A percentile compares a stretch with the other conserved stretches of the same genome.
Evolutionary conservation across 306 rosid species (phyloP).

Genomic region (Pyrus communis): DNA sequence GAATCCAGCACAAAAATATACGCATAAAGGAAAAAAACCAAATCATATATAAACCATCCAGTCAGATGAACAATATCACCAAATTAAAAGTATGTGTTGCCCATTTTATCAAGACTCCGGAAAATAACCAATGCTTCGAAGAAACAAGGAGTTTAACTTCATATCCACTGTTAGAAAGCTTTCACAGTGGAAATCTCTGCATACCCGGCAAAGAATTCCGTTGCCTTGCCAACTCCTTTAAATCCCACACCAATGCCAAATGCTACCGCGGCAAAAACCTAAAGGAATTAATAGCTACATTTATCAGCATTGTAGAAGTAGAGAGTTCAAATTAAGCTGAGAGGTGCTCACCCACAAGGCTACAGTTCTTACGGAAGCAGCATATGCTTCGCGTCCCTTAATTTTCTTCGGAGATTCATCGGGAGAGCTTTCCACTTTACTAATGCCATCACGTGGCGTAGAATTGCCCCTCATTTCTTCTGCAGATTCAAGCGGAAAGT

Average conservation of each 20-base stretch:
- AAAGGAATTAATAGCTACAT: slow-evolving; percentile 5
- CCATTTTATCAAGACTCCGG: background rate
- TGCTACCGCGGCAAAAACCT: slow-evolving; percentile 72
- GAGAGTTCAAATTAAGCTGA: slow-evolving; percentile 4
- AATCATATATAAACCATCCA: background rate
- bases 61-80: background rate
- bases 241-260: slow-evolving; percentile 81
- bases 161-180: background rate
- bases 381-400: slow-evolving; percentile 33
- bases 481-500: slow-evolving; percentile 18
- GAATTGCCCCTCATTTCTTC: slow-evolving; percentile 38
- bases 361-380: slow-evolving; percentile 59
- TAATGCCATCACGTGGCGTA: slow-evolving; percentile 26
- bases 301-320: background rate
- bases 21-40: background rate
- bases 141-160: background rate
- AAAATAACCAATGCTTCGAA: background rate
- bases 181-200: slow-evolving; percentile 10
- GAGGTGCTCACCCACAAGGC: slow-evolving; percentile 70
- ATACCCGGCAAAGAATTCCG: slow-evolving; percentile 93
- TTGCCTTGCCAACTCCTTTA: slow-evolving; percentile 62
- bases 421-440: slow-evolving; percentile 15
- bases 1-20: background rate
- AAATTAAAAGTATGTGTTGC: background rate
- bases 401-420: slow-evolving; percentile 13